phyloP scores from a whole-genome alignment of 352 stramenopile genomes.

The Thalassiosira sp. region DNA sequence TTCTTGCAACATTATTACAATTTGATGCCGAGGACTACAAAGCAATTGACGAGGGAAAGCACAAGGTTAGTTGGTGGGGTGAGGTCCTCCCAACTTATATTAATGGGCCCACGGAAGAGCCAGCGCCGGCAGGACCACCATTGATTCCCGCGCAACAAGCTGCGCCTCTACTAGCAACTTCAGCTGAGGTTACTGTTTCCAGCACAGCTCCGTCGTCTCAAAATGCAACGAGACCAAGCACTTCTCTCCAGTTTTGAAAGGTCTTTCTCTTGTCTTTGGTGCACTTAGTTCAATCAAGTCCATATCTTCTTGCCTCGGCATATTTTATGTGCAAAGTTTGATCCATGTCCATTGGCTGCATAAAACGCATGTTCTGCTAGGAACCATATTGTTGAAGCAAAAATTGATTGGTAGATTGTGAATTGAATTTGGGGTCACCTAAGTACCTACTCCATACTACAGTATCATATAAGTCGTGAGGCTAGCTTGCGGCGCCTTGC shows the following conservation, averaged over 20 bases:
- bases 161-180: slow-evolving; percentile 24
- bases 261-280: too few relatives aligned
- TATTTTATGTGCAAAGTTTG: too few relatives aligned
- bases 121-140: slow-evolving; percentile 2
- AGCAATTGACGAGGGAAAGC: slow-evolving; percentile 81
- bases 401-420: too few relatives aligned
- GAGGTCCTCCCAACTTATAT: slow-evolving; percentile 77
- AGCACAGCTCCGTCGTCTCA: slow-evolving; percentile 25
- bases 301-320: too few relatives aligned
- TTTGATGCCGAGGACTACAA: slow-evolving; percentile 83
- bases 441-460: too few relatives aligned
- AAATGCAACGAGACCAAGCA: slow-evolving; percentile 29
- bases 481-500: too few relatives aligned
- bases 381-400: too few relatives aligned
- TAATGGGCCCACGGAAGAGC: slow-evolving; percentile 29
- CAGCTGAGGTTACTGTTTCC: slow-evolving; percentile 49
- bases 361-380: too few relatives aligned
- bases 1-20: slow-evolving; percentile 82
- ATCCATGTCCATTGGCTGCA: too few relatives aligned
- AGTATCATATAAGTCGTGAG: too few relatives aligned
- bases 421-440: too few relatives aligned
- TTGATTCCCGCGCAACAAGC: slow-evolving; percentile 23
- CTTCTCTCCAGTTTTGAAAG: slow-evolving; percentile 55
- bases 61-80: slow-evolving; percentile 79
- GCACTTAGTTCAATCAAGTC: too few relatives aligned